Base-by-base conservation (phyloP, 2,329 filamentous ascomycete genomes). In the Ambrosiella beaveri region DNA sequence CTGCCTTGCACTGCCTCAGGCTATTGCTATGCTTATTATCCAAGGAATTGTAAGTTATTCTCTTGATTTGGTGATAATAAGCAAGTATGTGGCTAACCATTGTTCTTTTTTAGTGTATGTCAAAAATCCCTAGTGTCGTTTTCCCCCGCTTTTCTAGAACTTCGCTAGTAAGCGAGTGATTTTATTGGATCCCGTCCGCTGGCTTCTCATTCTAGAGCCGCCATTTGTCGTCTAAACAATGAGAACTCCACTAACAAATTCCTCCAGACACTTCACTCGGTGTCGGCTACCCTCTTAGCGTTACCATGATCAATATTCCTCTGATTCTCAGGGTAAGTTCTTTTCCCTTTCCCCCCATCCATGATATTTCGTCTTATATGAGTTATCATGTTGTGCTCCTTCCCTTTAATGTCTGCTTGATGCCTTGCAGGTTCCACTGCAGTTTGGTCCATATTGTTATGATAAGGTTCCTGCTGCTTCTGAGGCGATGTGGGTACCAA, bases 1-100 rank as follows among this genome's bases (percentile, higher is more conserved):
- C 51, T 50, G 69, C 1, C 27, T 67, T 38, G 64, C 69, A 11
- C 50, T 70, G 61, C 68, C 67, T 17, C 67, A 65, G 58, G 65
- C 62, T 36, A 50, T 69, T 13, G 62, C 58, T 35, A 66, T 68
- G 64, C 50, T 68, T 36, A 49, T 65, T 7, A 66, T 67, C 13
- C 65, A 69, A 58, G 67, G 65, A 12, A 17, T 67, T 19, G 68
- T 68, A 62, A 64, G 66, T 65, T 55, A 7, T 17, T 15, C 15
- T 39, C 35, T 47, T 13, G 19, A 47, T 8, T 15, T n/a, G 44
- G 44, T 7, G 7, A 2, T 47, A 1, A 56, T 17, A 36, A n/a
- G 40, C 45, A 51, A 59, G 44, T 53, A 35, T 36, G 41, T 15
- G 17, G 44, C 47, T 36, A 37, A 13, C 39, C n/a, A 15, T n/a